These are phyloP conservation scores for Thalassiosira ordinaria DNA, from an alignment of 352 stramenopile species.

Conservation along the genomic window DNA sequence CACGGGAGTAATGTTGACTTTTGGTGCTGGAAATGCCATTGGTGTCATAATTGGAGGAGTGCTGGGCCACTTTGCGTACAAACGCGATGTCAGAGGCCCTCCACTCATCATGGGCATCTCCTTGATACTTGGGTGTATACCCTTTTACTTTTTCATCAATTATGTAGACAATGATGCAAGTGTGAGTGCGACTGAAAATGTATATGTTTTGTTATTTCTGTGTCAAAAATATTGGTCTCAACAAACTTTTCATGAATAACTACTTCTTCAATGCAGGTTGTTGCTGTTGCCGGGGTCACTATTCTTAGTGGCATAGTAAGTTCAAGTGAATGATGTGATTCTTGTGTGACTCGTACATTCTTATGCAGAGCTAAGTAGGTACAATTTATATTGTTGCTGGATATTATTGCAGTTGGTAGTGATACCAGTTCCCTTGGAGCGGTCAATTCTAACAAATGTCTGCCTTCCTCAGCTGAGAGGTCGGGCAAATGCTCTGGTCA, in stretches of 20 bases:
- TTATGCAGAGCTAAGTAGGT: too few species aligned
- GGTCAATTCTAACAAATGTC: constrained; percentile 58
- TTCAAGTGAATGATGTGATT: background rate
- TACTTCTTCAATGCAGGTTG: too few species aligned
- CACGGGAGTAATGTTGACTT: constrained; percentile 43
- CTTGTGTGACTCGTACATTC: too few species aligned
- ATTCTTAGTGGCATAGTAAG: constrained; percentile 31
- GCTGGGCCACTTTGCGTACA: constrained; percentile 53
- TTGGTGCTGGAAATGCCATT: constrained; percentile 57
- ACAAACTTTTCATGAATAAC: too few species aligned
- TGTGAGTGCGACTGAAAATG: too few species aligned
- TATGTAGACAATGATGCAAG: constrained; percentile 29
- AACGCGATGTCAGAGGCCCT: constrained; percentile 44
- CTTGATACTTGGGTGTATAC: constrained; percentile 49
- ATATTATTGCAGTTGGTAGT: constrained; percentile 25
- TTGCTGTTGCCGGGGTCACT: constrained; percentile 18
- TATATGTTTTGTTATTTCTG: too few species aligned
- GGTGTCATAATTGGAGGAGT: constrained; percentile 40
- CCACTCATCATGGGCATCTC: constrained; percentile 52
- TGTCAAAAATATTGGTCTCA: too few species aligned
- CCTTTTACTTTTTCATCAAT: constrained; percentile 60
- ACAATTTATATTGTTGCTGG: too few species aligned
- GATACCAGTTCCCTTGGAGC: constrained; percentile 55
- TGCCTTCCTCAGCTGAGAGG: constrained; percentile 41
- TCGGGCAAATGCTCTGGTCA: constrained; percentile 46